Percentiles rank a stretch among this genome's conserved stretches.
Evolutionary conservation across 352 stramenopile species (phyloP).

Genomic region (Pythium rishiriense): DNA sequence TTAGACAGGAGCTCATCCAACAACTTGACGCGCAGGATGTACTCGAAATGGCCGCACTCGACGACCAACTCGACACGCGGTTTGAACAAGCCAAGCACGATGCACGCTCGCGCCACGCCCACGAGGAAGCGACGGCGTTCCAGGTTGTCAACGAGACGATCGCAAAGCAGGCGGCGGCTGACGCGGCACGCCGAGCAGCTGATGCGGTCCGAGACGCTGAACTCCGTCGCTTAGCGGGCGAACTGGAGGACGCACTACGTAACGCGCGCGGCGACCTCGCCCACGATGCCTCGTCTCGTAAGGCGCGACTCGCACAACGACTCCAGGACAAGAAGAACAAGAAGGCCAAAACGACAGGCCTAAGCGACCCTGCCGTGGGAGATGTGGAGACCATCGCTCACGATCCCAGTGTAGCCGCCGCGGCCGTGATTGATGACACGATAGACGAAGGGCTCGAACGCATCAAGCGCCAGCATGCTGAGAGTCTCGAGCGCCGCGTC

Average conservation of each 20-base stretch:
- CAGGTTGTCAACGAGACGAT: conserved; percentile 17
- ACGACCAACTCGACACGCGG: conserved; percentile 12
- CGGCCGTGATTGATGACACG: conserved; percentile 5
- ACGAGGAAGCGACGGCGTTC: conserved; percentile 16
- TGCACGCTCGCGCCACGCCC: background rate
- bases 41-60: conserved; percentile 25
- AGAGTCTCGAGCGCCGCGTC: conserved; percentile 10
- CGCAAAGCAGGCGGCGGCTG: conserved; percentile 26
- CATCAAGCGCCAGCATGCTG: conserved; percentile 2
- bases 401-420: background rate
- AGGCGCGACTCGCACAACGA: conserved; percentile 7
- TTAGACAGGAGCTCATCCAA: background rate
- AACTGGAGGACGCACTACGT: conserved; percentile 23
- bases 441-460: conserved; percentile 14
- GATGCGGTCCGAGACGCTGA: conserved; percentile 33
- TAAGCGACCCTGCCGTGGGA: background rate
- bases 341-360: background rate
- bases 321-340: conserved; percentile 1
- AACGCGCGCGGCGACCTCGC: background rate
- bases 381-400: background rate
- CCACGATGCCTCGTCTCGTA: background rate
- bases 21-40: conserved; percentile 23
- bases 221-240: conserved; percentile 31
- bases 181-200: conserved; percentile 33
- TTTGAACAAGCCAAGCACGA: conserved; percentile 14